Percentiles rank a stretch among this genome's conserved stretches.
phyloP scores from a whole-genome alignment of 352 stramenopile genomes.

The Blastocystis sp. region DNA sequence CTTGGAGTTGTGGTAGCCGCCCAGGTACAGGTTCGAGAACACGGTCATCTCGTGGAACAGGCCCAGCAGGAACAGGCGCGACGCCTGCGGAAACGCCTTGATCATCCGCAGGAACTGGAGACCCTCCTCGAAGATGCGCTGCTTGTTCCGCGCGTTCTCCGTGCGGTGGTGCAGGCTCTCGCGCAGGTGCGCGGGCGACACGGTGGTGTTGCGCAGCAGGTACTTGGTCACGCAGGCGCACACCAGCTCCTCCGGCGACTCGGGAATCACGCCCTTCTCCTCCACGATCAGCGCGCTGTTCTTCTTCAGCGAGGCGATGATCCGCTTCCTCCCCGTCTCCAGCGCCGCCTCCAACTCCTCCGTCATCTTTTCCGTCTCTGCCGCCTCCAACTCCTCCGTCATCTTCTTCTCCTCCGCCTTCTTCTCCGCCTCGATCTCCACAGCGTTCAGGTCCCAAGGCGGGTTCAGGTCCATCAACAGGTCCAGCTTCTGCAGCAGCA shows the following conservation, averaged over 20 bases:
- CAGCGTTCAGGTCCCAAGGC: constrained; percentile 26
- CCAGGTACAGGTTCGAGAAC: constrained; percentile 8
- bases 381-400: not conserved
- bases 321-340: not conserved
- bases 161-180: constrained; percentile 18
- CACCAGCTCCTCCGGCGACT: constrained; percentile 17
- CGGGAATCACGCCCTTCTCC: constrained; percentile 58
- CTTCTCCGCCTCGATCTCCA: not conserved
- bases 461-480: constrained; percentile 49
- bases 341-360: not conserved
- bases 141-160: constrained; percentile 47
- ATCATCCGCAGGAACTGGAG: constrained; percentile 25
- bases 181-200: not conserved
- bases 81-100: constrained; percentile 20
- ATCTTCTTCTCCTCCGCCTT: not conserved
- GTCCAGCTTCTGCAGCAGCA: constrained; percentile 40
- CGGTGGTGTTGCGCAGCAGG: constrained; percentile 10
- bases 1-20: constrained; percentile 40
- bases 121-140: constrained; percentile 24
- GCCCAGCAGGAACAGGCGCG: constrained; percentile 54
- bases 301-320: constrained; percentile 1
- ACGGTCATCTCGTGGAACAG: constrained; percentile 44
- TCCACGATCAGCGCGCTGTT: constrained; percentile 46
- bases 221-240: constrained; percentile 41
- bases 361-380: not conserved